Percentiles rank a stretch among this genome's conserved stretches.
Conservation (phyloP, 2,329 filamentous ascomycete species). For the Claviceps maximensis region DNA sequence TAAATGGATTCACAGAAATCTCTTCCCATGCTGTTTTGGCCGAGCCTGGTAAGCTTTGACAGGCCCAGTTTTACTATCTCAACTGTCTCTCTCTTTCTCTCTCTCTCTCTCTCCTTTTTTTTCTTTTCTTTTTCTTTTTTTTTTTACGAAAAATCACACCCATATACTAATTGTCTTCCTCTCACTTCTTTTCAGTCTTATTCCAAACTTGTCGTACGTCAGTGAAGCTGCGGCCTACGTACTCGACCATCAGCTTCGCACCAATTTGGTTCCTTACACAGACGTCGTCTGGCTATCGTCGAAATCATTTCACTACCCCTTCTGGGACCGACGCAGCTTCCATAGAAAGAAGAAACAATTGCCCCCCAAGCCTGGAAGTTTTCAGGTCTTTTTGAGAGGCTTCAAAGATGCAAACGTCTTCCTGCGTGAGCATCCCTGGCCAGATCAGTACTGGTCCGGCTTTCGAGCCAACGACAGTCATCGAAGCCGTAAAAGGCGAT, state of each 20-base stretch:
- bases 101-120: background rate
- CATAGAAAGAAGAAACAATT: slow-evolving; percentile 78
- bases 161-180: no score
- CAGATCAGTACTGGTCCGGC: slow-evolving; percentile 66
- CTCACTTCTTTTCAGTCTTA: no score
- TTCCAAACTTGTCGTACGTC: slow-evolving; percentile 94
- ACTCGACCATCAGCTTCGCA: slow-evolving; percentile 77
- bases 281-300: slow-evolving; percentile 90
- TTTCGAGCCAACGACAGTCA: slow-evolving; percentile 57
- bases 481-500: slow-evolving; percentile 54
- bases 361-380: slow-evolving; percentile 84
- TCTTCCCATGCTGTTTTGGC: slow-evolving; percentile 96
- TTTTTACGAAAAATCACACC: no score
- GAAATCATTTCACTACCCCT: slow-evolving; percentile 96
- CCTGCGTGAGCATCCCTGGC: slow-evolving; percentile 90
- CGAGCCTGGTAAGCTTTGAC: slow-evolving; percentile 54
- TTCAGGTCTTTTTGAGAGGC: slow-evolving; percentile 93
- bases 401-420: slow-evolving; percentile 97
- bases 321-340: slow-evolving; percentile 83
- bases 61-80: no score
- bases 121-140: background rate
- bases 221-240: slow-evolving; percentile 96
- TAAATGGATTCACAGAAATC: slow-evolving; percentile 96
- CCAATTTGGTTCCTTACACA: slow-evolving; percentile 89
- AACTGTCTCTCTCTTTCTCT: no score